Conservation (phyloP, 495 filamentous ascomycete genomes). For the Penicilliopsis zonata region DNA sequence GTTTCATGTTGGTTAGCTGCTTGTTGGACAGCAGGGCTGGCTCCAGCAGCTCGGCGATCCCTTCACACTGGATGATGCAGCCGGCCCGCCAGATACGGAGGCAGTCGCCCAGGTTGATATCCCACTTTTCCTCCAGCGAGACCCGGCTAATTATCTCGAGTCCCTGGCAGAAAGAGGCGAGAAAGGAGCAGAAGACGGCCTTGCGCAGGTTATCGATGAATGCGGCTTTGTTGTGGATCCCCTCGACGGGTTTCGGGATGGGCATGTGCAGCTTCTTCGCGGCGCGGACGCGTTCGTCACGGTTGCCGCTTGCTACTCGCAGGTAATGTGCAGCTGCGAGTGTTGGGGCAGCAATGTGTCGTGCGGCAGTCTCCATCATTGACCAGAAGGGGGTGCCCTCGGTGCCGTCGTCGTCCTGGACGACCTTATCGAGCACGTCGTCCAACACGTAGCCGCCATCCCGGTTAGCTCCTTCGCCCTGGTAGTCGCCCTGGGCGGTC, state of each 20-base stretch:
- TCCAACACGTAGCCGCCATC: conserved; percentile 41
- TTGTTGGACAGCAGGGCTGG: conserved; percentile 20
- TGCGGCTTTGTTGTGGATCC: conserved; percentile 25
- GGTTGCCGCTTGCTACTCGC: conserved; percentile 53
- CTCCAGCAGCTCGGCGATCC: conserved; percentile 49
- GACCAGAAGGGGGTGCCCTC: conserved; percentile 63
- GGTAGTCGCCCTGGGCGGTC: conserved; percentile 27
- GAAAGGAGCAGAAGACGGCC: conserved; percentile 51
- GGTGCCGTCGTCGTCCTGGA: conserved; percentile 54
- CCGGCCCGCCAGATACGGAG: conserved; percentile 62
- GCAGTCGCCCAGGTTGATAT: conserved; percentile 44
- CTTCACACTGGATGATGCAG: conserved; percentile 62
- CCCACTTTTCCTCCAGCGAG: conserved; percentile 50
- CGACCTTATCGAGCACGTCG: conserved; percentile 61
- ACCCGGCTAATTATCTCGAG: conserved; percentile 53
- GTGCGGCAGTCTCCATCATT: conserved; percentile 45
- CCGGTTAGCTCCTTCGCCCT: conserved; percentile 22
- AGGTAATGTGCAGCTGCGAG: conserved; percentile 52
- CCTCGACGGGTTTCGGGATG: conserved; percentile 27
- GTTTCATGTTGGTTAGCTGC: conserved; percentile 26
- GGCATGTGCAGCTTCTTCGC: conserved; percentile 31
- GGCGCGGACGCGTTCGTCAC: conserved; percentile 37
- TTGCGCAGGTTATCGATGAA: conserved; percentile 48
- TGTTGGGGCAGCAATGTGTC: conserved; percentile 55
- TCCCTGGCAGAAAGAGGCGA: conserved; percentile 55